Conservation (phyloP, 306 rosid genomes). For the Delonix regia region DNA sequence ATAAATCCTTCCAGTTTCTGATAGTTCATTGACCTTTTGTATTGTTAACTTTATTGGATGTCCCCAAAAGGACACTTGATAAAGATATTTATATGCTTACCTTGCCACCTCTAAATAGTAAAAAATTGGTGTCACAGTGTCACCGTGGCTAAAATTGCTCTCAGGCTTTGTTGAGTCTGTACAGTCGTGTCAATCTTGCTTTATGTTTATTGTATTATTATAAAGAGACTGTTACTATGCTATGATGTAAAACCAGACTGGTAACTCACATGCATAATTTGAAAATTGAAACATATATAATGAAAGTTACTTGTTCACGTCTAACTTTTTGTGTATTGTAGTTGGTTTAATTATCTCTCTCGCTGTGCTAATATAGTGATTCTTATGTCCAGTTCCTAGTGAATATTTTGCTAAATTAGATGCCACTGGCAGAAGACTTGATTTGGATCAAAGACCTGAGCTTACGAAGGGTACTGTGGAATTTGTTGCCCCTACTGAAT, state of each 20-base stretch:
- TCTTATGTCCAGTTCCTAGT: conserved; percentile 74
- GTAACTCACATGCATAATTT: not conserved
- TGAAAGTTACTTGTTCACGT: conserved; percentile 27
- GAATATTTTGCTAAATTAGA: conserved; percentile 92
- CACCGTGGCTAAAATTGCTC: conserved; percentile 26
- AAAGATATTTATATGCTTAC: conserved; percentile 15
- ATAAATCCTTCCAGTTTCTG: conserved; percentile 5
- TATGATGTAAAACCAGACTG: conserved; percentile 11
- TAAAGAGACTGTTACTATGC: conserved; percentile 25
- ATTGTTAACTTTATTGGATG: conserved; percentile 17
- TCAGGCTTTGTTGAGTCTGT: conserved; percentile 14
- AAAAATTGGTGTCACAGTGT: not conserved
- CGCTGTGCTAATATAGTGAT: conserved; percentile 23
- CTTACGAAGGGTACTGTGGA: conserved; percentile 89
- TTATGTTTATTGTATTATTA: conserved; percentile 7
- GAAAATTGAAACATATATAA: conserved; percentile 1
- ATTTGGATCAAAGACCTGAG: conserved; percentile 92
- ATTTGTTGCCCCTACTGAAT: conserved; percentile 98
- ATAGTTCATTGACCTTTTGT: conserved; percentile 15
- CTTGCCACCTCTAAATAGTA: conserved; percentile 17
- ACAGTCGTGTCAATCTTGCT: conserved; percentile 17
- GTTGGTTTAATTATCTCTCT: conserved; percentile 13
- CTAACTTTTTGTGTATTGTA: conserved; percentile 11
- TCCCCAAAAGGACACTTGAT: conserved; percentile 4
- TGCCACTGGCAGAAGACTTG: conserved; percentile 90